A percentile compares a stretch with the other conserved stretches of the same genome.
Evolutionary conservation across 2,329 filamentous ascomycete genomes (phyloP).

Genomic region (Cladosporium sp.): DNA sequence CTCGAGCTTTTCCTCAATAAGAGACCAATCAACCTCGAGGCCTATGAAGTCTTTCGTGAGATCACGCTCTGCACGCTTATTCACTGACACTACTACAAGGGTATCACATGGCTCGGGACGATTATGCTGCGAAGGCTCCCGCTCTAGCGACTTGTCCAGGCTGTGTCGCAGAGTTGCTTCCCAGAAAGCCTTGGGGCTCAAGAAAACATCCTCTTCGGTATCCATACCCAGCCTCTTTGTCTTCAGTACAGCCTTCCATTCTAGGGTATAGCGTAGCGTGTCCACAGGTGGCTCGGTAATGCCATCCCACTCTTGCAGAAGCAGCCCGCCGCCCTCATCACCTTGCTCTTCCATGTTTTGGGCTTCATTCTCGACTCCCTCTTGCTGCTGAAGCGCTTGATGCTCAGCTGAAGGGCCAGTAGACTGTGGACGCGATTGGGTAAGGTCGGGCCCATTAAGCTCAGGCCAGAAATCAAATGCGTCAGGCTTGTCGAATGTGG

Average conservation of each 20-base stretch:
- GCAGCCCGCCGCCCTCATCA: neutral
- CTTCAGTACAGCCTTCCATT: constrained; percentile 2
- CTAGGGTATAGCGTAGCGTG: neutral
- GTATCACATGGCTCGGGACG: neutral
- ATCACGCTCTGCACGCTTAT: constrained; percentile 5
- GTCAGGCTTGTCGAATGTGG: neutral
- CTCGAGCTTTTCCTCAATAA: neutral
- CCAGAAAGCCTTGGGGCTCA: neutral
- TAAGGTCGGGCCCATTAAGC: neutral
- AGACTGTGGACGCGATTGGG: too few species aligned
- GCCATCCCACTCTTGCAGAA: neutral
- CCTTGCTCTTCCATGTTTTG: neutral
- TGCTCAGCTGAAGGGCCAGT: too few species aligned
- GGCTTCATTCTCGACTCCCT: neutral
- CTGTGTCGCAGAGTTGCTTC: neutral
- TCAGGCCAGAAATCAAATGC: neutral
- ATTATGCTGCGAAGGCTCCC: neutral
- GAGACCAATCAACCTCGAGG: neutral
- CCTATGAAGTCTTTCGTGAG: constrained; percentile 1
- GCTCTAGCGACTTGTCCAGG: neutral
- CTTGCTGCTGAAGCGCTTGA: neutral
- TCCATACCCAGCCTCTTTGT: constrained; percentile 1
- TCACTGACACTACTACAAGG: neutral
- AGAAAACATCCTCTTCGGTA: neutral
- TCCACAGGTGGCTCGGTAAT: neutral